Conservation (phyloP, 2,329 filamentous ascomycete genomes). For the Cryoendolithus antarcticus region DNA sequence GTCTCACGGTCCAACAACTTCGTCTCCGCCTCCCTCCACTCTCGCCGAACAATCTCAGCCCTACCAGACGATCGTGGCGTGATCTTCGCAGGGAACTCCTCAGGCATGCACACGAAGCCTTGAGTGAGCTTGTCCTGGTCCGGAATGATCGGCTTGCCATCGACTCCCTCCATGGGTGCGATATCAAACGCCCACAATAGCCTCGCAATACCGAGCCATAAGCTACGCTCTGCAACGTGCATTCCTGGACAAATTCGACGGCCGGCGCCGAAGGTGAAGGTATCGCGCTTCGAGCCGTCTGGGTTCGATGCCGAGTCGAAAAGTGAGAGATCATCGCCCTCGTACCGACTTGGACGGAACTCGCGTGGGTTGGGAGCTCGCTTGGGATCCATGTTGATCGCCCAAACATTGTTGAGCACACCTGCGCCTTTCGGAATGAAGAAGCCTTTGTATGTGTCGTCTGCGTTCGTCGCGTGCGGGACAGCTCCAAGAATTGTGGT, state of each 20-base stretch:
- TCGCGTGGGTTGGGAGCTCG: conserved; percentile 11
- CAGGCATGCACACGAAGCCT: conserved; percentile 34
- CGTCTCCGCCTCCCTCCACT: conserved; percentile 15
- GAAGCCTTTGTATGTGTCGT: conserved; percentile 17
- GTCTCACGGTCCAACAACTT: conserved; percentile 15
- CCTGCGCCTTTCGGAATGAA: conserved; percentile 14
- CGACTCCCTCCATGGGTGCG: conserved; percentile 15
- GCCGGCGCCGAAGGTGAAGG: conserved; percentile 19
- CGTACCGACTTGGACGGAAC: conserved; percentile 16
- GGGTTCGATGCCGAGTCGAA: conserved; percentile 18
- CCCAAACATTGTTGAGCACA: conserved; percentile 17
- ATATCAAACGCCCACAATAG: conserved; percentile 36
- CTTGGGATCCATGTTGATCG: conserved; percentile 12
- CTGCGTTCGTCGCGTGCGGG: conserved; percentile 14
- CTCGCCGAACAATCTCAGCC: conserved; percentile 17
- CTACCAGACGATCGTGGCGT: conserved; percentile 22
- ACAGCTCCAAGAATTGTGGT: conserved; percentile 10
- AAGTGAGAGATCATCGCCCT: conserved; percentile 11
- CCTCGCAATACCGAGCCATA: conserved; percentile 27
- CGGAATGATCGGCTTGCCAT: conserved; percentile 25
- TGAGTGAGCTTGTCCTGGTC: conserved; percentile 30
- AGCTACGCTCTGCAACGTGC: conserved; percentile 17
- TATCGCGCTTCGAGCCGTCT: conserved; percentile 11
- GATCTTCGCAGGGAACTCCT: conserved; percentile 26
- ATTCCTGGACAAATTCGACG: conserved; percentile 21